Base-by-base conservation (phyloP, 148 eudicot species). In the Pharnaceum exiguum region DNA sequence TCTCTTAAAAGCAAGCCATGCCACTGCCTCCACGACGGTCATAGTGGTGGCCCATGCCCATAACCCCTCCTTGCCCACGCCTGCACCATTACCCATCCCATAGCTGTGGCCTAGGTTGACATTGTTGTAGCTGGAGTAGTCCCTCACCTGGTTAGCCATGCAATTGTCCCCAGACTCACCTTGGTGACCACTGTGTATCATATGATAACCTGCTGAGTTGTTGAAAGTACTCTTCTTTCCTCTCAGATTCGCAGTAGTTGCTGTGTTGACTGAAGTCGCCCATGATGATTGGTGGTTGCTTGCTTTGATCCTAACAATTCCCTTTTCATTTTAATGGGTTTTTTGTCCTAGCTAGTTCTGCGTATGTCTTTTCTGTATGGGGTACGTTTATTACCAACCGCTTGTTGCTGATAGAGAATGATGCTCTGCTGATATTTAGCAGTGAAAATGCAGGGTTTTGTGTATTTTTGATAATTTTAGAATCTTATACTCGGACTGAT, bases 261-360 rank as follows among this genome's bases (percentile, higher is more conserved):
- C 74, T 70, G 57, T 70, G 64, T 48, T 42, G 46, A 10, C 54
- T 57, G 48, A 25, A 63, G 47, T 30, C 63, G 69, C 57, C 63
- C 52, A 5, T 52, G 57, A 5, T 40, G n/a, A 7, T 17, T 27
- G 29, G 36, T 16, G 26, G 29, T 13, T 53, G 38, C 10, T 15
- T 3, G 1, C 7, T 5, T 9, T 30, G 25, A 18, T 46, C 17
- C 29, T 49, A 12, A 15, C 1, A 28, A 3, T 30, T 31, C 22
- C 32, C 35, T 8, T 13, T 15, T 26, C 31, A 29, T 29, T 30
- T 36, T 51, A n/a, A n/a, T n/a, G n/a, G n/a, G n/a, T n/a, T n/a
- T n/a, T n/a, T n/a, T n/a, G n/a, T n/a, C n/a, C n/a, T n/a, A n/a
- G n/a, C n/a, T n/a, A n/a, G n/a, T n/a, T n/a, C n/a, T n/a, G n/a